Conservation (phyloP, 176 grass and related monocot species). For the Avena atlantica region DNA sequence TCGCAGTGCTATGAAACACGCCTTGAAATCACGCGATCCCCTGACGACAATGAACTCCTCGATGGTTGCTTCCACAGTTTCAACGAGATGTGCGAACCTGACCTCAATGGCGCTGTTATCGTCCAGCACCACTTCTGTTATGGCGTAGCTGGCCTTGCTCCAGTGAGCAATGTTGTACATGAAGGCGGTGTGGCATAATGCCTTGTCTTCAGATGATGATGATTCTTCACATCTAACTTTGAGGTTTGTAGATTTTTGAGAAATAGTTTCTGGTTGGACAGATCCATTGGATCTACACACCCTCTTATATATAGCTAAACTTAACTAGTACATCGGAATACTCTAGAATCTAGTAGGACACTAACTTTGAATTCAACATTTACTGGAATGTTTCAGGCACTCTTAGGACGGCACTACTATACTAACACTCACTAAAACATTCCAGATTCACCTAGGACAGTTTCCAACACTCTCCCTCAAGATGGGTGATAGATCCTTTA, state of each 20-base stretch:
- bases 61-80: conserved; percentile 21
- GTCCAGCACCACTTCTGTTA: background rate
- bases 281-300: too few species aligned
- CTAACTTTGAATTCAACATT: too few species aligned
- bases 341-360: too few species aligned
- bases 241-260: background rate
- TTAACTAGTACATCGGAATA: too few species aligned
- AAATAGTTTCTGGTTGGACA: too few species aligned
- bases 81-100: background rate
- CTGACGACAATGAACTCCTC: background rate
- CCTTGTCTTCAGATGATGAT: background rate
- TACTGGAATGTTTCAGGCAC: too few species aligned
- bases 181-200: background rate
- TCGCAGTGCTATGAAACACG: background rate
- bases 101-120: background rate
- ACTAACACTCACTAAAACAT: too few species aligned
- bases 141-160: background rate
- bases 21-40: background rate
- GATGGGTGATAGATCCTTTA: too few species aligned
- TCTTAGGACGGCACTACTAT: too few species aligned
- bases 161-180: background rate
- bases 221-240: background rate
- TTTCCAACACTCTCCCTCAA: too few species aligned
- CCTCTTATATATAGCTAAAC: too few species aligned
- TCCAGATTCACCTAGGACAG: too few species aligned